Conservation (phyloP, 2,329 filamentous ascomycete genomes). For the Shiraia bambusicola region DNA sequence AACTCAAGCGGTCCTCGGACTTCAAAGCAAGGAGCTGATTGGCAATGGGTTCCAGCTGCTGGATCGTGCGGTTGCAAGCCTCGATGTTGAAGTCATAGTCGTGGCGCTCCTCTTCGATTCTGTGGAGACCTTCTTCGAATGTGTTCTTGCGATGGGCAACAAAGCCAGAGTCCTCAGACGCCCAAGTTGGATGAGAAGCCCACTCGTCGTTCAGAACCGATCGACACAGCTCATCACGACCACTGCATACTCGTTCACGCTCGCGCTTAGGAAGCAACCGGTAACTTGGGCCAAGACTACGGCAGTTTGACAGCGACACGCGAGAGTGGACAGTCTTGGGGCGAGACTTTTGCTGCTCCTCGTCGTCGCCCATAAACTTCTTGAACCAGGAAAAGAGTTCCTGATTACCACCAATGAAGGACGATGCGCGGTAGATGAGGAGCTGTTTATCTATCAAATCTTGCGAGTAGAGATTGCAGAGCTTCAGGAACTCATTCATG, state of each 20-base stretch:
- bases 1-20: constrained; percentile 67
- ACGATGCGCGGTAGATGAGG: constrained; percentile 76
- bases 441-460: constrained; percentile 86
- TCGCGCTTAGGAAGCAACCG: constrained; percentile 87
- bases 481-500: constrained; percentile 94
- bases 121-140: constrained; percentile 89
- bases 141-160: constrained; percentile 96
- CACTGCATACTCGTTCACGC: constrained; percentile 86
- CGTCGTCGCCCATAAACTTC: constrained; percentile 75
- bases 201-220: constrained; percentile 95
- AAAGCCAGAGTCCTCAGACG: constrained; percentile 95
- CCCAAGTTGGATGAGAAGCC: constrained; percentile 98
- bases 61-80: constrained; percentile 89
- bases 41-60: constrained; percentile 90
- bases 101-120: constrained; percentile 96
- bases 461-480: constrained; percentile 93
- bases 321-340: constrained; percentile 74
- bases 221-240: constrained; percentile 90
- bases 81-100: constrained; percentile 99
- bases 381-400: constrained; percentile 92
- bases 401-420: constrained; percentile 83
- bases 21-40: constrained; percentile 84
- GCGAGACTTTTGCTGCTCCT: constrained; percentile 48
- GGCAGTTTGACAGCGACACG: constrained; percentile 92
- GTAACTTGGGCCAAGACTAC: constrained; percentile 94